Evolutionary conservation across 257 asterid species (phyloP), one percentile per base, ranked within the genome.

Genomic region (Capsicum baccatum): DNA sequence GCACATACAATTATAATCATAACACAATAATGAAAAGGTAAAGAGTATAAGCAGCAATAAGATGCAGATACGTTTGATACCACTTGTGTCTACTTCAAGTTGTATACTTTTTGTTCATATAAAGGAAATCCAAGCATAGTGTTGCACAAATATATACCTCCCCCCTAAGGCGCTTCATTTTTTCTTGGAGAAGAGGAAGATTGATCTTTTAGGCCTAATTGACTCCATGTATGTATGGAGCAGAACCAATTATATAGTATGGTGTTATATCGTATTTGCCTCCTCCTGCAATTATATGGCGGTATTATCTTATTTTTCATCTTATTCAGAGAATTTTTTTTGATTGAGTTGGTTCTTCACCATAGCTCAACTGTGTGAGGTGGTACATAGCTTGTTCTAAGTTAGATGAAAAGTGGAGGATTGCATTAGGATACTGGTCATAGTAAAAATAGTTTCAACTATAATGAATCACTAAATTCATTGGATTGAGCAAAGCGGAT

Each of bases 11-110:
- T 54, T 50, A 78, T 76, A 7, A 66, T 33, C 17, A 66, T 33
- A 33, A 47, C 19, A 54, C 64, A 78, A 78, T 78, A 78, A 78
- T 78, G 26, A 26, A 57, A 87, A 76, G 74, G 79, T 42, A 85
- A 64, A 90, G 83, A 86, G 64, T 54, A 78, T 19, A 74, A 12
- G 21, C 62, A 74, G 42, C 62, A 50, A 74, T 74, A 74, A 74
- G 62, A 74, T 21, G 62, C 47, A 50, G 44, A 74, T 19, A 48
- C 15, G 15, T 69, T 69, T 73, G 6, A 19, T 73, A 21, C 39
- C n/a, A 3, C 56, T 69, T 17, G 54, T 39, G 78, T 69, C 56
- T 74, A 56, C 62, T 50, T 74, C 19, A 21, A 74, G 44, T 21
- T 74, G 62, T 54, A 26, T 78, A 78, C 64, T 54, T 78, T 39